A percentile compares a stretch with the other conserved stretches of the same genome.
Evolutionary conservation across 768 basidiomycete species (phyloP).

Genomic region (Tephrocybe sp.): DNA sequence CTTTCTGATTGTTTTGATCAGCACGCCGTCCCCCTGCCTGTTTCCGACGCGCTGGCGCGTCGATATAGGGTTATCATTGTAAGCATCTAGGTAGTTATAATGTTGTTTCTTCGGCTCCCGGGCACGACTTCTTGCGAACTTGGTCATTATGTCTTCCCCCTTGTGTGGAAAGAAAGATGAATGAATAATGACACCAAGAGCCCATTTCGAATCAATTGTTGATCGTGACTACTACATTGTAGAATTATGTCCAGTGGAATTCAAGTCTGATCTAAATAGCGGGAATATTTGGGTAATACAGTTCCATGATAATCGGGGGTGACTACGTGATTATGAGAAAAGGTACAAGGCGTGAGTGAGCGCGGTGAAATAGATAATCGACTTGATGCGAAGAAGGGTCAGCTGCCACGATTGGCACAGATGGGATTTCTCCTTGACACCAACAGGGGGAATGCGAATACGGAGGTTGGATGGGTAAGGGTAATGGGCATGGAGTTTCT

Average conservation of each 20-base stretch:
- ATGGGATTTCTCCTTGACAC: neutral
- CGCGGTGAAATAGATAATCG: neutral
- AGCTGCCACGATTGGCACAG: neutral
- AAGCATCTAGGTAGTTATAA: neutral
- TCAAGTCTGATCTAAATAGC: neutral
- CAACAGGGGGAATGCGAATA: neutral
- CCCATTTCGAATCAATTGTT: too few species aligned
- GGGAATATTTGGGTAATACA: neutral
- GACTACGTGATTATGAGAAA: neutral
- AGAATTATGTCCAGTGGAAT: too few species aligned
- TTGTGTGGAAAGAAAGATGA: too few species aligned
- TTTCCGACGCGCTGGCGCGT: slow-evolving; percentile 3
- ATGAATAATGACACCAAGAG: too few species aligned
- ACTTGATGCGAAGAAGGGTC: neutral
- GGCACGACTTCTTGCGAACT: too few species aligned
- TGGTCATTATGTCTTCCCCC: too few species aligned
- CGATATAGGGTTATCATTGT: neutral
- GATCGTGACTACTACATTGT: too few species aligned
- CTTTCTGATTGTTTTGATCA: slow-evolving; percentile 2
- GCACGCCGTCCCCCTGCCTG: neutral
- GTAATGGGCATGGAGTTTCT: neutral
- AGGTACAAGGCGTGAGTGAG: neutral
- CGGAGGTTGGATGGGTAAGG: neutral
- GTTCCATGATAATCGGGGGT: neutral
- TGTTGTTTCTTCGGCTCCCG: too few species aligned